Evolutionary conservation across 306 rosid species (phyloP).

Genomic region (Arachis hypogaea): DNA sequence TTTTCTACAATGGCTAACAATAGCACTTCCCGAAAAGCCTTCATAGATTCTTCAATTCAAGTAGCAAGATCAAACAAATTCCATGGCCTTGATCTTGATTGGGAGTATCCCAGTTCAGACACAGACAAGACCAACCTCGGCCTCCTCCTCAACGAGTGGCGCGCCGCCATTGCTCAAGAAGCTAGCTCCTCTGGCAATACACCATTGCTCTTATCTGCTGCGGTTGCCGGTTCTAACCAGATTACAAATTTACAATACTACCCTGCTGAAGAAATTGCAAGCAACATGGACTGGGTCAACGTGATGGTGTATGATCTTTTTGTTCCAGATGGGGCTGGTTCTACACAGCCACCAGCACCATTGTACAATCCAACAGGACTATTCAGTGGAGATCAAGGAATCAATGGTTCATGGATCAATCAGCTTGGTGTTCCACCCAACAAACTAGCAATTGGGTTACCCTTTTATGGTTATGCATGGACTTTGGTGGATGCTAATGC

Average conservation of each 20-base stretch:
- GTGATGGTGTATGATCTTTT: conserved; percentile 46
- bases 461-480: conserved; percentile 57
- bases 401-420: conserved; percentile 33
- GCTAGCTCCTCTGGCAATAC: conserved; percentile 24
- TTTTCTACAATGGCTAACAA: conserved; percentile 35
- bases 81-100: conserved; percentile 44
- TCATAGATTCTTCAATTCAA: conserved; percentile 47
- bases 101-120: conserved; percentile 41
- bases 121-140: conserved; percentile 42
- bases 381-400: conserved; percentile 26
- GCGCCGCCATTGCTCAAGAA: conserved; percentile 31
- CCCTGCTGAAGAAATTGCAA: neutral
- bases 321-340: conserved; percentile 1
- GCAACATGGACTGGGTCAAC: conserved; percentile 43
- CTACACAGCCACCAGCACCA: conserved; percentile 32
- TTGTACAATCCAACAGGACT: conserved; percentile 18
- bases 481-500: conserved; percentile 11
- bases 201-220: conserved; percentile 32
- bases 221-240: conserved; percentile 35
- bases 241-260: conserved; percentile 26
- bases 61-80: conserved; percentile 41
- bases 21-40: conserved; percentile 29
- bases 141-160: conserved; percentile 40
- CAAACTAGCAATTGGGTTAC: conserved; percentile 42
- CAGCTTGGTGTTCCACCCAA: conserved; percentile 26